These are phyloP conservation scores for Scenedesmus sp. DNA, from an alignment of 163 green algal genomes.

Conservation along the genomic window DNA sequence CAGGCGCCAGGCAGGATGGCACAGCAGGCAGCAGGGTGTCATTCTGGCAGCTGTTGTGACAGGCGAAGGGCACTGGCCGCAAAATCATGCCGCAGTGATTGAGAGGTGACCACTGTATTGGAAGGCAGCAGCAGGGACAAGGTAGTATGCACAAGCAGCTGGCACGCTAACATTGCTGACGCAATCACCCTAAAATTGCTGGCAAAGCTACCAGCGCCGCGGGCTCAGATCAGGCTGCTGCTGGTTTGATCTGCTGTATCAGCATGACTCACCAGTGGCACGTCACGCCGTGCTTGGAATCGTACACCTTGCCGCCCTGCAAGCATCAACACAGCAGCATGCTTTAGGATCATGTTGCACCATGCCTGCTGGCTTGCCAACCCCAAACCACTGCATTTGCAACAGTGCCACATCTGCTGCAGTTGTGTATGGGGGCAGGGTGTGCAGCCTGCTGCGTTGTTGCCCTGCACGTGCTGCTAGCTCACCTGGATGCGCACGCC, in stretches of 20 bases:
- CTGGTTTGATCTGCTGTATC: not conserved
- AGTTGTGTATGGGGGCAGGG: not conserved
- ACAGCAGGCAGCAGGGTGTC: not conserved
- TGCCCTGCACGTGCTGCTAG: not conserved
- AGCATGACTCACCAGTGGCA: slow-evolving; percentile 78
- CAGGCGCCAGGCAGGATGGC: not conserved
- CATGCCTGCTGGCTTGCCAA: not conserved
- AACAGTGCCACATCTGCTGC: not conserved
- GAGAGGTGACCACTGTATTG: not conserved
- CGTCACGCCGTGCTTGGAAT: slow-evolving; percentile 80
- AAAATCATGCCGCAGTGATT: not conserved
- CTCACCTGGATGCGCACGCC: slow-evolving; percentile 63
- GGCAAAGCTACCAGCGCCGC: not conserved
- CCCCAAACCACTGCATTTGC: not conserved
- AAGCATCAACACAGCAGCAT: not conserved
- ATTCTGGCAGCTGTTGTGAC: not conserved
- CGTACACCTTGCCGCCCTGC: slow-evolving; percentile 83
- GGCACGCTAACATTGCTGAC: not conserved
- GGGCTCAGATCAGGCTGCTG: not conserved
- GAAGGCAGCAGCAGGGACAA: not conserved
- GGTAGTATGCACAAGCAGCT: not conserved
- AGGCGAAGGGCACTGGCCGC: not conserved
- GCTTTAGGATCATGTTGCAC: not conserved
- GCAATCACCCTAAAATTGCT: not conserved
- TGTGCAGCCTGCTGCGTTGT: not conserved